Percentiles rank a stretch among this genome's conserved stretches.
Conservation (phyloP, 345 rosid genomes). For the Clarkia xantiana region DNA sequence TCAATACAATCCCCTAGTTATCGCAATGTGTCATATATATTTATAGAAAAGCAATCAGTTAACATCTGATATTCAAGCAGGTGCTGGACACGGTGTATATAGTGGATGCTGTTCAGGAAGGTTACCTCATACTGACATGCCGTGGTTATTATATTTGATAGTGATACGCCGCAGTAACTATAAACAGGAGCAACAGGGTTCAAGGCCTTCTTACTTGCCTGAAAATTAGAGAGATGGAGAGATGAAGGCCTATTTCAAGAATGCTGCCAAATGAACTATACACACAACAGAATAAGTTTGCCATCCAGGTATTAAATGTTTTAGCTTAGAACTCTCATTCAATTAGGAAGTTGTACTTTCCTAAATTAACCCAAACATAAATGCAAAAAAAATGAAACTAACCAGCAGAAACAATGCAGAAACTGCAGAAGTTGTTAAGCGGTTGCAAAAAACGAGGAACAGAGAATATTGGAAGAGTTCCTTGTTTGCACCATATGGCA, state of each 20-base stretch:
- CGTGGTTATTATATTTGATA: slow-evolving; percentile 77
- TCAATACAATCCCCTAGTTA: too few relatives aligned
- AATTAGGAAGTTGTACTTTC: neutral
- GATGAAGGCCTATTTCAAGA: too few relatives aligned
- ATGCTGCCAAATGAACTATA: too few relatives aligned
- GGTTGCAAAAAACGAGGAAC: slow-evolving; percentile 92
- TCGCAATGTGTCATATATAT: too few relatives aligned
- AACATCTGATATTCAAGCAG: neutral
- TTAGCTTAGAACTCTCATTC: neutral
- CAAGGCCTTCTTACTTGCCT: slow-evolving; percentile 76
- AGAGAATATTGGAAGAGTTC: slow-evolving; percentile 69
- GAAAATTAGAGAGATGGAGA: slow-evolving; percentile 3
- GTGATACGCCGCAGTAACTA: slow-evolving; percentile 65
- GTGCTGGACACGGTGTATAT: neutral
- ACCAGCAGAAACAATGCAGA: slow-evolving; percentile 74
- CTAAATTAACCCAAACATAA: neutral
- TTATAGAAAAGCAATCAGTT: neutral
- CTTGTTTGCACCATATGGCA: slow-evolving; percentile 69
- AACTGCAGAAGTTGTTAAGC: slow-evolving; percentile 69
- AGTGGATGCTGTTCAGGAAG: neutral
- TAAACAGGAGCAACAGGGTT: slow-evolving; percentile 87
- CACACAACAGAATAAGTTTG: too few relatives aligned
- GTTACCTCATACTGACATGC: slow-evolving; percentile 94
- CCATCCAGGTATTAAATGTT: neutral
- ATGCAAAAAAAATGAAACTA: slow-evolving; percentile 2